Conservation (phyloP, 768 basidiomycete species). For the Peribolospora kevripleyi region DNA sequence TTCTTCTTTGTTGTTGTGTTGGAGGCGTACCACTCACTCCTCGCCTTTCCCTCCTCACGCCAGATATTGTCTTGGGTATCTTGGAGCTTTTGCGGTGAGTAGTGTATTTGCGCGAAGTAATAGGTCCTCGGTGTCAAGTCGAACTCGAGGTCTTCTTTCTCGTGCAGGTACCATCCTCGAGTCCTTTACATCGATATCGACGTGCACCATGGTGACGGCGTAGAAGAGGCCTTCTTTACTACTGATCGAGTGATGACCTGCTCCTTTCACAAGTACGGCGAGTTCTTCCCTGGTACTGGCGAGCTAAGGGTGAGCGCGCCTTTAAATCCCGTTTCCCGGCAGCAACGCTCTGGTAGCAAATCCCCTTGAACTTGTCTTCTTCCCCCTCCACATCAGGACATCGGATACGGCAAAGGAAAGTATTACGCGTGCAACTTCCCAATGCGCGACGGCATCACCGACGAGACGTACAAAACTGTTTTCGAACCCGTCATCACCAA, state of each 20-base stretch:
- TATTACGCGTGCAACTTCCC: constrained; percentile 88
- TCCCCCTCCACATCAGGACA: constrained; percentile 35
- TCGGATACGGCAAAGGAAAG: constrained; percentile 81
- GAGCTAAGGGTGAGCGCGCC: constrained; percentile 46
- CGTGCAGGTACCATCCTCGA: constrained; percentile 59
- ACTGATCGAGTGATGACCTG: constrained; percentile 97
- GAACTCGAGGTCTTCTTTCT: background rate
- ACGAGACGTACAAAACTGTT: constrained; percentile 79
- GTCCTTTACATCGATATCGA: constrained; percentile 98
- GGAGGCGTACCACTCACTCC: background rate
- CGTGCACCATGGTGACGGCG: constrained; percentile 95
- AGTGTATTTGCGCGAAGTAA: background rate
- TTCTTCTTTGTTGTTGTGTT: background rate
- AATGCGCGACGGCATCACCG: constrained; percentile 75
- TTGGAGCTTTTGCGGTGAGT: constrained; percentile 67
- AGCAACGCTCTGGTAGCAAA: background rate
- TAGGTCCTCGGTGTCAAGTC: background rate
- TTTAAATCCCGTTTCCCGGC: background rate
- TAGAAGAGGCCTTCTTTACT: constrained; percentile 97
- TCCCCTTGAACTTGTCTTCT: background rate
- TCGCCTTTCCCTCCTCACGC: background rate
- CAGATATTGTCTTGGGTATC: constrained; percentile 92
- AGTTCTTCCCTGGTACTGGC: constrained; percentile 98
- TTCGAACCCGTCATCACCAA: constrained; percentile 86
- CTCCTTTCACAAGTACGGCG: constrained; percentile 96